Evolutionary conservation across 1,284 basidiomycete species (phyloP), one percentile per base, ranked within the genome.

Genomic region (Tylopilus microsporus): DNA sequence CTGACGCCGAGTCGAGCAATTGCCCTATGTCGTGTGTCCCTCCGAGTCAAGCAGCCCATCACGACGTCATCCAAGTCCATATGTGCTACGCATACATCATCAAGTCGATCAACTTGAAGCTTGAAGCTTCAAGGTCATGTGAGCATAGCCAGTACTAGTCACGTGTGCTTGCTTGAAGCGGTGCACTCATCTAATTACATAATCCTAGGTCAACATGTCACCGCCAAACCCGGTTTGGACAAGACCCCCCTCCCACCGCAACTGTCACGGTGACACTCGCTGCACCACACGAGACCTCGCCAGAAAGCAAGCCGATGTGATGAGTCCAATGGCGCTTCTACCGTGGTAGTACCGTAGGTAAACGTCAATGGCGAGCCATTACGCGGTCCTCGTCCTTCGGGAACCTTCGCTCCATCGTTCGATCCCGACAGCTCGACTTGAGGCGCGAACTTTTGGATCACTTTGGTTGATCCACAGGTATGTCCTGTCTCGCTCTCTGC

Each of bases 381-480:
- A 5, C 63, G 58, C 47, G 74, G 70, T 56, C 73, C 68, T 43
- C 63, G 70, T 42, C 72, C 65, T 13, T 70, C 72, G 18, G 69
- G 57, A 21, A 65, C 62, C 2, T 66, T 69, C 32, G 18, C 34
- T 6, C 19, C 46, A 2, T 54, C 67, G 0, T 55, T 60, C 32
- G 72, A 73, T 60, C 58, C 69, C 6, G 73, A 74, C 41, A 72
- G 59, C 60, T 61, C 69, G 56, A 73, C 68, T 2, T 71, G 89
- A 90, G 90, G 90, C 6, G 82, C 87, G n/a, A 86, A 91, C 70
- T 92, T 92, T 69, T 92, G 89, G 89, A 89, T 92, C 8, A 92
- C 90, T 9, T 76, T 92, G 55, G 79, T 87, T 58, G 89, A 92
- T 76, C 90, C 90, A 19, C 85, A 89, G 80, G 89, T 87, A 68